Percentiles rank a stretch among this genome's conserved stretches.
phyloP scores from a whole-genome alignment of 1,284 basidiomycete species.

The Stereum hirsutum region DNA sequence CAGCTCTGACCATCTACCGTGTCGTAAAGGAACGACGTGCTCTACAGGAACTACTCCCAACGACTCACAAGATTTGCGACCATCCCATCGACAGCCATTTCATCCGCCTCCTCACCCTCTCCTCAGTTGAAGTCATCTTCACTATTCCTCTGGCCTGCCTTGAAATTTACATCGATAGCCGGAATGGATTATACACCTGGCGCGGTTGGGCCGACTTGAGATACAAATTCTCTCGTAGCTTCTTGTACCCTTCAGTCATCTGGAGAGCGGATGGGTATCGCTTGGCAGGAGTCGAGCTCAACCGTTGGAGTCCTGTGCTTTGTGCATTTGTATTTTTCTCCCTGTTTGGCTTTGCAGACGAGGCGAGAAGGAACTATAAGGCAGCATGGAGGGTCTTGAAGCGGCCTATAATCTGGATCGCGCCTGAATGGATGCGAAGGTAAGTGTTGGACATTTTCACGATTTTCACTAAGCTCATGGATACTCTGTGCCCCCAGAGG shows the following conservation, averaged over 20 bases:
- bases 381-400: too few relatives aligned
- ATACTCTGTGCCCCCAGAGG: too few relatives aligned
- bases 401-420: too few relatives aligned
- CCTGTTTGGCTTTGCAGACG: conserved; percentile 63
- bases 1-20: conserved; percentile 26
- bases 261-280: too few relatives aligned
- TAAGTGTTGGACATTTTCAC: too few relatives aligned
- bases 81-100: conserved; percentile 39
- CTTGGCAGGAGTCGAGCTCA: not conserved
- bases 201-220: conserved; percentile 29
- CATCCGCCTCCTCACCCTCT: conserved; percentile 54
- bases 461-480: too few relatives aligned
- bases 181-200: conserved; percentile 18
- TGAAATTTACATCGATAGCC: conserved; percentile 29
- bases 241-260: conserved; percentile 1
- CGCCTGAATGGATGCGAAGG: too few relatives aligned
- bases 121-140: conserved; percentile 33
- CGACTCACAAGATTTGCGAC: conserved; percentile 21
- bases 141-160: conserved; percentile 39
- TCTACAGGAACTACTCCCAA: conserved; percentile 30
- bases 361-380: conserved; percentile 56
- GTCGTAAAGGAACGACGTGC: conserved; percentile 25
- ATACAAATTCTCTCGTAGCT: conserved; percentile 21
- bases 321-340: conserved; percentile 40
- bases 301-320: conserved; percentile 5